Percentiles rank a stretch among this genome's conserved stretches.
phyloP scores from a whole-genome alignment of 106 monocot species.

The Allium fistulosum region DNA sequence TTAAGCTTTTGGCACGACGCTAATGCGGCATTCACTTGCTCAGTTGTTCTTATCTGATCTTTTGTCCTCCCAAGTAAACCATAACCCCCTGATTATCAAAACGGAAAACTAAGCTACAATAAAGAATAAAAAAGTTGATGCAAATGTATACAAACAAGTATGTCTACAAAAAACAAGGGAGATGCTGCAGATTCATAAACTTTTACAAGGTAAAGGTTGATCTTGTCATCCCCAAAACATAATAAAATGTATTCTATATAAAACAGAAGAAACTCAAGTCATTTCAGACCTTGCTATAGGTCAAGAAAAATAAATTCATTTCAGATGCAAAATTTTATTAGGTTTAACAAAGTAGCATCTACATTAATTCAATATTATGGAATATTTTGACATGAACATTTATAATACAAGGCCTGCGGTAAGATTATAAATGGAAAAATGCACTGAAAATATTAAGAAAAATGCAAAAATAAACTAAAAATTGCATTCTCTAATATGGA shows the following conservation, averaged over 20 bases:
- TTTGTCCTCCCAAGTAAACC: constrained; percentile 46
- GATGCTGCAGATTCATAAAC: neutral
- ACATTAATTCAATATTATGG: too few species aligned
- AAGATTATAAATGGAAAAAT: too few species aligned
- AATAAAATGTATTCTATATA: neutral
- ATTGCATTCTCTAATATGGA: too few species aligned
- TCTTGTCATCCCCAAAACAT: neutral
- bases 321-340: too few species aligned
- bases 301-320: too few species aligned
- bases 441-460: too few species aligned
- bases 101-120: neutral
- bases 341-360: too few species aligned
- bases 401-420: too few species aligned
- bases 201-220: neutral
- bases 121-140: neutral
- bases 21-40: constrained; percentile 48
- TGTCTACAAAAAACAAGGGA: neutral
- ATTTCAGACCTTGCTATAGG: too few species aligned
- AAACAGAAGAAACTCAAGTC: neutral
- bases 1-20: constrained; percentile 28
- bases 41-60: constrained; percentile 45
- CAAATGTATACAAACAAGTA: neutral
- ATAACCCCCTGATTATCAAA: constrained; percentile 27
- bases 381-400: too few species aligned
- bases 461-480: too few species aligned